Evolutionary conservation across 2,329 filamentous ascomycete genomes (phyloP).

Genomic region (Chrysoporthe deuterocubensis): DNA sequence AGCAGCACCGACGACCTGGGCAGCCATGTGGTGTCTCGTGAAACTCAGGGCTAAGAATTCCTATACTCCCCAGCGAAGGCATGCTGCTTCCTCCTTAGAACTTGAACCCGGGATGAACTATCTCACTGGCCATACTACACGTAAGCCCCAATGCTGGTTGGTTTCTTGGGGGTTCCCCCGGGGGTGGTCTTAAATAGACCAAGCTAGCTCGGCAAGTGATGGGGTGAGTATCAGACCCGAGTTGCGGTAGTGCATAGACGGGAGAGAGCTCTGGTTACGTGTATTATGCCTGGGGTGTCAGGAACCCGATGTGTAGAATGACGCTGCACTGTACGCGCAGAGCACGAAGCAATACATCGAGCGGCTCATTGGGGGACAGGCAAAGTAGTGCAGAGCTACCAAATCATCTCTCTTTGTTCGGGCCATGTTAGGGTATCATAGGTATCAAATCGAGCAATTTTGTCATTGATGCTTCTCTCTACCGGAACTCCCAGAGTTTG

Average conservation of each 20-base stretch:
- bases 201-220: background rate
- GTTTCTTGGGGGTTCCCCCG: no score
- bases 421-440: background rate
- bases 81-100: background rate
- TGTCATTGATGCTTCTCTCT: background rate
- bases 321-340: background rate
- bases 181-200: no score
- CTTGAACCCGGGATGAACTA: background rate
- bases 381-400: background rate
- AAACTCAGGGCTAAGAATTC: background rate
- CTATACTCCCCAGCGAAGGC: background rate
- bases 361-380: background rate
- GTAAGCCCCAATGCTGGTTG: no score
- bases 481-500: constrained; percentile 63
- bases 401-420: background rate
- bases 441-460: background rate
- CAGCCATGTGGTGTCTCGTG: constrained; percentile 5
- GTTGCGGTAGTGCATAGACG: background rate
- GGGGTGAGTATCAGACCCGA: background rate
- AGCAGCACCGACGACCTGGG: background rate
- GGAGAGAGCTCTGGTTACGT: background rate
- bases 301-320: background rate
- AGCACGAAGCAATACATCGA: background rate
- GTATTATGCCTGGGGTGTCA: background rate
- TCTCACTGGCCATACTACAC: background rate